These are phyloP conservation scores for Suhomyces sp. DNA, from an alignment of 805 yeast species.

Conservation along the genomic window DNA sequence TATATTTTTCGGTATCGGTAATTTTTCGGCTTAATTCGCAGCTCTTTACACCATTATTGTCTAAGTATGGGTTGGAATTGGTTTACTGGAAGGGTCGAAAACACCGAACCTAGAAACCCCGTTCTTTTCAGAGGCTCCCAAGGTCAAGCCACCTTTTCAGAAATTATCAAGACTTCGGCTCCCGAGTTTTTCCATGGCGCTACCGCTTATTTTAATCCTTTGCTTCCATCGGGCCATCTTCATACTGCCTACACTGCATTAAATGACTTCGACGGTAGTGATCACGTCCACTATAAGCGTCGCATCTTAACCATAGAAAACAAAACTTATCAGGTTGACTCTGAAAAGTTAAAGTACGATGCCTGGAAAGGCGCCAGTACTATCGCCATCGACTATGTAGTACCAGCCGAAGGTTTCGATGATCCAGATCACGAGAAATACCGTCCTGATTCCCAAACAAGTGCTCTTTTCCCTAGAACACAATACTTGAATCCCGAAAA, in stretches of 20 bases:
- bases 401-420: constrained; percentile 18
- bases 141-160: constrained; percentile 16
- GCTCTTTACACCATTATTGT: neutral
- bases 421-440: constrained; percentile 24
- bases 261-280: constrained; percentile 39
- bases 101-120: constrained; percentile 22
- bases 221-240: constrained; percentile 45
- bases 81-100: constrained; percentile 25
- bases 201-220: constrained; percentile 44
- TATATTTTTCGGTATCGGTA: neutral
- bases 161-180: constrained; percentile 34
- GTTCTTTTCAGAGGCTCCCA: constrained; percentile 12
- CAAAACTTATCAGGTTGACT: constrained; percentile 5
- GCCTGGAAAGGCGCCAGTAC: constrained; percentile 44
- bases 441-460: constrained; percentile 46
- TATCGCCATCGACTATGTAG: constrained; percentile 50
- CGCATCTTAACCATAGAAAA: constrained; percentile 29
- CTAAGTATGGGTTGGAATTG: constrained; percentile 3
- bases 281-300: constrained; percentile 46
- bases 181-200: constrained; percentile 41
- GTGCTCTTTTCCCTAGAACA: constrained; percentile 66
- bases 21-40: neutral
- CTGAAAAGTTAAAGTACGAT: constrained; percentile 34
- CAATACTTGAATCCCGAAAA: constrained; percentile 53
- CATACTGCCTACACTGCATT: constrained; percentile 50